Conservation (phyloP, 306 rosid species). For the Cicer judaicum region DNA sequence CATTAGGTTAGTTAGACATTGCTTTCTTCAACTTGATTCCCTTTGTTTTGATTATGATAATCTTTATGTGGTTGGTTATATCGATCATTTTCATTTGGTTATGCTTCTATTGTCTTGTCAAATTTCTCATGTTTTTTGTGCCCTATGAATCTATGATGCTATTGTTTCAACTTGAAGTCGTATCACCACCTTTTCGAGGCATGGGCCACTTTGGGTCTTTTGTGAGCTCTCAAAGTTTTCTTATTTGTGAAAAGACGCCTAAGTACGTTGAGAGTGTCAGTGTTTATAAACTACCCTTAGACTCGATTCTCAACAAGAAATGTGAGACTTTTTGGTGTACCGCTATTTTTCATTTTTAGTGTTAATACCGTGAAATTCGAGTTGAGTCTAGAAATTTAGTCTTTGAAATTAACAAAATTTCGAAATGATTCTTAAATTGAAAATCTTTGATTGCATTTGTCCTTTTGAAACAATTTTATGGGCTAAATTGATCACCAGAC, state of each 20-base stretch:
- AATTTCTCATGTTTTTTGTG: neutral
- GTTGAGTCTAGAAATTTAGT: neutral
- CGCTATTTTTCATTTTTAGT: too few species aligned
- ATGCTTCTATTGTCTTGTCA: neutral
- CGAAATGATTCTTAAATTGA: neutral
- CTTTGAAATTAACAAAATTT: neutral
- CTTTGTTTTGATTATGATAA: neutral
- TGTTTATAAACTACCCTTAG: too few species aligned
- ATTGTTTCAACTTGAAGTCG: too few species aligned
- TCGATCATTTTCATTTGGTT: neutral
- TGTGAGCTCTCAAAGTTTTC: too few species aligned
- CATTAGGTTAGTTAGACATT: constrained; percentile 58
- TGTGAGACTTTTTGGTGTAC: too few species aligned
- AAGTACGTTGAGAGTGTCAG: too few species aligned
- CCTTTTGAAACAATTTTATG: neutral
- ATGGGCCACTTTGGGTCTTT: too few species aligned
- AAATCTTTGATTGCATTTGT: neutral
- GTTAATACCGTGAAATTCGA: neutral
- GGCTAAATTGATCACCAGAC: neutral
- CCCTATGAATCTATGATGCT: too few species aligned
- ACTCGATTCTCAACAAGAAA: too few species aligned
- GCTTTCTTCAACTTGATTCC: neutral
- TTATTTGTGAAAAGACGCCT: too few species aligned
- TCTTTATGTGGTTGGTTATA: neutral
- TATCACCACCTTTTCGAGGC: too few species aligned